Base-by-base conservation (phyloP, 495 filamentous ascomycete species). In the Saxophila tyrrhenica region DNA sequence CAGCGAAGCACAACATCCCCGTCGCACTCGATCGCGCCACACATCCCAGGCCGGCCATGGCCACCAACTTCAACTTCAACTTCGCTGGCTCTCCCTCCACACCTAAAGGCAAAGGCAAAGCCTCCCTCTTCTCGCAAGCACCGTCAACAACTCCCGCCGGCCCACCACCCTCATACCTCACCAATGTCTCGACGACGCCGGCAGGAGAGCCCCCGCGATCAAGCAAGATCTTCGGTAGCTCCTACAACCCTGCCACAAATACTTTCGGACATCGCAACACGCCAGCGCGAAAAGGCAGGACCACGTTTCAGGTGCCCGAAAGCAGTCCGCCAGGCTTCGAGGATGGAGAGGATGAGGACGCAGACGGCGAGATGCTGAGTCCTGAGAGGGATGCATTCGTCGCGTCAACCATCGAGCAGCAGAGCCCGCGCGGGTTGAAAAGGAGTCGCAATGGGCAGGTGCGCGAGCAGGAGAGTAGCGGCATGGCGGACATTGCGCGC, bases 141-240 rank as follows among this genome's bases (percentile, higher is more conserved):
- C 53, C 58, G 16, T 60, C 58, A 23, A 60, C 58, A n/a, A 60
- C 58, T 3, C 58, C 58, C 21, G 53, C 58, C 25, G 53, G 54
- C 24, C 48, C 53, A 22, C 54, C 58, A 3, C 58, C 58, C 13
- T 54, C 54, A 10, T 45, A 54, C 25, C 55, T 60, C 15, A 48
- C 56, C 21, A 20, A 60, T 63, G 75, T 80, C 29, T 89, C 89
- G 0, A 90, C 84, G 0, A 91, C 88, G 20, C 88, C 89, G 43
- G 80, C 82, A 23, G 86, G 81, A 10, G 80, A 78, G 46, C 87
- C 88, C 15, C 86, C 86, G 19, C 76, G 78, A 21, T 81, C 77
- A 10, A 50, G 48, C 29, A 35, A 22, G 16, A 67, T 78, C 52
- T 76, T 85, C 50, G 81, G 81, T 29, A 85, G 79, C 69, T 86